Evolutionary conservation across 352 stramenopile species (phyloP), one percentile per base, ranked within the genome.

Genomic region (Blastocystis sp.): DNA sequence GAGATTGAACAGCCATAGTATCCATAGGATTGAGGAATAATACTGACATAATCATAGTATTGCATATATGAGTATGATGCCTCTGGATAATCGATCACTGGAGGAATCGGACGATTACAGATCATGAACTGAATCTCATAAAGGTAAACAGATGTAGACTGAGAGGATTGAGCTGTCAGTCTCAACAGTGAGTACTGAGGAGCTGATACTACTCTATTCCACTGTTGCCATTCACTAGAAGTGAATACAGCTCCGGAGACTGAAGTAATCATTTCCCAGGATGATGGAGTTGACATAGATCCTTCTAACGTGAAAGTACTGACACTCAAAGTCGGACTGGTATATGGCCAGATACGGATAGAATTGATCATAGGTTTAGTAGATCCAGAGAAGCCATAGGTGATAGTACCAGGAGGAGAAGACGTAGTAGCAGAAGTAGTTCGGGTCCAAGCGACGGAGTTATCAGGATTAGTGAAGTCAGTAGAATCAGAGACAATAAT

Each of bases 111-210:
- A 35, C 3, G 14, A 43, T 69, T 69, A 39, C 69, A 80, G 46
- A 80, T 54, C 51, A 80, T 14, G 35, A 80, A 80, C 43, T 80
- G 69, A 43, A 80, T 63, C 69, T 80, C 69, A 16, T 42, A 7
- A 16, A 80, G 7, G 24, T 80, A 37, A 27, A 80, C 43, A 27
- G 12, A 37, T 9, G 69, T 61, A 32, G 3, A 3, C 54, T 61
- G 54, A 61, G 54, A n/a, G 12, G 54, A n/a, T 32, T 32, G 54
- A 32, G 27, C 5, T 7, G 3, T 61, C 2, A 61, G 19, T 14
- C 12, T 61, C 19, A 32, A 3, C 3, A 61, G 5, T 3, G 54
- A 14, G 54, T 32, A 61, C 19, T 32, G 3, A 16, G 19, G 19
- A 32, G 54, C 3, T 7, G 54, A 7, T 6, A 16, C 54, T 6